These are phyloP conservation scores for Dactylellina drechsleri DNA, from an alignment of 2,329 filamentous ascomycete species.

Conservation along the genomic window DNA sequence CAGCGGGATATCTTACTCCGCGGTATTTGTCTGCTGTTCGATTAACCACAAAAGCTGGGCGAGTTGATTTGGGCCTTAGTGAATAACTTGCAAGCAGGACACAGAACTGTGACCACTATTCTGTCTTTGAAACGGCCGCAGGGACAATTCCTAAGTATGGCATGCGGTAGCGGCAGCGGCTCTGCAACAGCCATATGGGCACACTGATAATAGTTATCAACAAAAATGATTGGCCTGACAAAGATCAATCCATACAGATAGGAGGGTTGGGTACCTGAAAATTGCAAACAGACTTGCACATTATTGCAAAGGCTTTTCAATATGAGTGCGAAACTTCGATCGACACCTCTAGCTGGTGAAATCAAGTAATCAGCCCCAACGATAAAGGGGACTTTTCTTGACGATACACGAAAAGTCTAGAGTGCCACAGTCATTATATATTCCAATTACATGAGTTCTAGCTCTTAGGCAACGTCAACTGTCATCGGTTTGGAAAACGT, in stretches of 20 bases:
- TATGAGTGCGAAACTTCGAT: no score
- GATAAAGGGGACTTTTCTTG: no score
- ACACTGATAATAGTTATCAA: constrained; percentile 14
- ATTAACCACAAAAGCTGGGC: constrained; percentile 36
- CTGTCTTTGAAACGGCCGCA: constrained; percentile 27
- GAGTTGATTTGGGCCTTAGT: constrained; percentile 20
- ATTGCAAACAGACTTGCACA: constrained; percentile 45
- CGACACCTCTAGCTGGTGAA: no score
- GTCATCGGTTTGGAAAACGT: no score
- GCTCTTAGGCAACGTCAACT: no score
- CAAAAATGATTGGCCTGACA: not conserved
- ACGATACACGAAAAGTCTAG: no score
- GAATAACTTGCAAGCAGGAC: constrained; percentile 34
- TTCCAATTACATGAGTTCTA: no score
- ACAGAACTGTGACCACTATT: constrained; percentile 19
- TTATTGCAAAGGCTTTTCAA: not conserved
- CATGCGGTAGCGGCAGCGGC: not conserved
- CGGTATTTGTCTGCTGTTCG: constrained; percentile 46
- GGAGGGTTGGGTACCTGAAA: constrained; percentile 21
- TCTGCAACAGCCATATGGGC: constrained; percentile 42
- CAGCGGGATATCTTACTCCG: constrained; percentile 17
- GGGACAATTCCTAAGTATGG: not conserved
- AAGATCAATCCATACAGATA: no score
- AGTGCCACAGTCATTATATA: no score
- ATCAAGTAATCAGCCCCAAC: no score